A percentile compares a stretch with the other conserved stretches of the same genome.
Evolutionary conservation across 257 asterid genomes (phyloP).

Genomic region (Solanum sitiens): DNA sequence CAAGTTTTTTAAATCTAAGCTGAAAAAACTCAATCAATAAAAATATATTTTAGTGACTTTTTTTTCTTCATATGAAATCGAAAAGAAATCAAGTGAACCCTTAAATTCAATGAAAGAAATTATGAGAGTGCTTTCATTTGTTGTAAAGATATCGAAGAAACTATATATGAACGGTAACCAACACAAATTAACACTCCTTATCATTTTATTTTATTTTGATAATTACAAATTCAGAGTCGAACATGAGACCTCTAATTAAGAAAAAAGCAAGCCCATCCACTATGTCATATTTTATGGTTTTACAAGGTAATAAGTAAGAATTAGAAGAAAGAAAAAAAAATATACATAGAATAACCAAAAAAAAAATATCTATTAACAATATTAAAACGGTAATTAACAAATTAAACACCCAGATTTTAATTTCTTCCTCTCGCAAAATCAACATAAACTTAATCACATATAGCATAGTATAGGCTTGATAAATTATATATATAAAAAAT

Average conservation of each 20-base stretch:
- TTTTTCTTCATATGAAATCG: not conserved
- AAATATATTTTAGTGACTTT: not conserved
- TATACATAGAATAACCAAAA: not conserved
- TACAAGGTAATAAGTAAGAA: no score
- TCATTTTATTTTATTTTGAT: no score
- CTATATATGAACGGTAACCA: not conserved
- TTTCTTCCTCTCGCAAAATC: not conserved
- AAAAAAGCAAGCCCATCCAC: no score
- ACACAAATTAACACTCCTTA: not conserved
- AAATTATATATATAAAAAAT: not conserved
- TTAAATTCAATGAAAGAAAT: not conserved
- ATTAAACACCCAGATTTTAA: not conserved
- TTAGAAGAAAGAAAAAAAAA: no score
- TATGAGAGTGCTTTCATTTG: not conserved
- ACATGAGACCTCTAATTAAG: not conserved
- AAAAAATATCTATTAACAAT: not conserved
- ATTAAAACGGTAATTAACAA: not conserved
- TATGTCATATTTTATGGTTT: no score
- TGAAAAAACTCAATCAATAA: not conserved
- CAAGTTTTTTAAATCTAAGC: not conserved
- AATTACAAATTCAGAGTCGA: not conserved
- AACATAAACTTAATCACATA: not conserved
- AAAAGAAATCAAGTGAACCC: not conserved
- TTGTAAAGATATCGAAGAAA: not conserved
- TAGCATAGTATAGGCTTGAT: not conserved